A percentile compares a stretch with the other conserved stretches of the same genome.
These are phyloP conservation scores for Boletus barrowsii DNA, from an alignment of 768 basidiomycete genomes.

Conservation along the genomic window DNA sequence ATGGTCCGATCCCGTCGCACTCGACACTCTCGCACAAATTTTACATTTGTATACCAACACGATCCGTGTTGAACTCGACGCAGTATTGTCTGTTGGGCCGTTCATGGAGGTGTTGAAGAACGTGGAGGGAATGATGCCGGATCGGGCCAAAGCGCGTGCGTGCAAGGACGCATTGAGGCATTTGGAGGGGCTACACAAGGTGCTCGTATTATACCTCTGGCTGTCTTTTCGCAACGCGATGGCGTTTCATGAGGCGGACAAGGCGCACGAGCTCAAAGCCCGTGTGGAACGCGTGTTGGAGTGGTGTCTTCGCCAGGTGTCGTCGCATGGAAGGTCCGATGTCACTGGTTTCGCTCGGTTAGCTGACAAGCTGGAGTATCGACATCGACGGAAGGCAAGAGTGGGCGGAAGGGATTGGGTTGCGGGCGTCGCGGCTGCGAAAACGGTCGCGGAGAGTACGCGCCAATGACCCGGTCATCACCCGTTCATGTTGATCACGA, in stretches of 20 bases:
- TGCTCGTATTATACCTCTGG: constrained; percentile 82
- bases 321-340: constrained; percentile 14
- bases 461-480: not conserved
- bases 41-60: constrained; percentile 34
- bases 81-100: constrained; percentile 19
- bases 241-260: constrained; percentile 56
- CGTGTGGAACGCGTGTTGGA: constrained; percentile 68
- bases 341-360: not conserved
- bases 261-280: constrained; percentile 52
- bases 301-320: constrained; percentile 50
- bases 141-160: not conserved
- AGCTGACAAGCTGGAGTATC: constrained; percentile 20
- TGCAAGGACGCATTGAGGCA: constrained; percentile 20
- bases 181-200: constrained; percentile 79
- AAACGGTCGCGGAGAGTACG: constrained; percentile 12
- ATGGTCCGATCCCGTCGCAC: constrained; percentile 21
- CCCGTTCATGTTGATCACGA: not conserved
- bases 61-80: constrained; percentile 22
- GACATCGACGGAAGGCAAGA: constrained; percentile 12
- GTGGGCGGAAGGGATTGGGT: constrained; percentile 13
- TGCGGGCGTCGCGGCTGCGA: constrained; percentile 21
- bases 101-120: constrained; percentile 18
- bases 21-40: constrained; percentile 19
- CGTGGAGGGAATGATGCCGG: constrained; percentile 26
- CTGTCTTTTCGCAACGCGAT: constrained; percentile 66